Evolutionary conservation across 2,329 filamentous ascomycete species (phyloP).

Genomic region (Remersonia thermophila): DNA sequence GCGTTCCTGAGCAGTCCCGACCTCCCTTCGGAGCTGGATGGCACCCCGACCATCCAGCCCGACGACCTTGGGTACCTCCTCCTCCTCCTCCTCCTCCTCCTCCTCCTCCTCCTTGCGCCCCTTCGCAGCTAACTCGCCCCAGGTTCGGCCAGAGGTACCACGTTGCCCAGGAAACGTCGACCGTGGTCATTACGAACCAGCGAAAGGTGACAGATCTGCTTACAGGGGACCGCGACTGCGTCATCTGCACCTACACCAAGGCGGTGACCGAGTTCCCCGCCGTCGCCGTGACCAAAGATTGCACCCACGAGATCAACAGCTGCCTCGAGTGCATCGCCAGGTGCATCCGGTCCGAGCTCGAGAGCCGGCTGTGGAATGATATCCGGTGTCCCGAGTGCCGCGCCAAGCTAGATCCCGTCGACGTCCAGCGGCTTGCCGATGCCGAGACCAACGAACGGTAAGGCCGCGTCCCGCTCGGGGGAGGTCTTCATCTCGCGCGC

Average conservation of each 20-base stretch:
- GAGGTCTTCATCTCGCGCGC: neutral
- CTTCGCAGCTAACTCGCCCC: neutral
- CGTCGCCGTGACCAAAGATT: constrained; percentile 22
- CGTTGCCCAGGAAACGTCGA: constrained; percentile 15
- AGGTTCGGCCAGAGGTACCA: constrained; percentile 27
- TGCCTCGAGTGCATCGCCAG: constrained; percentile 25
- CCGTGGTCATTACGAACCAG: constrained; percentile 22
- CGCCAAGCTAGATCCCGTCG: constrained; percentile 28
- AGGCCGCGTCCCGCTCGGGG: neutral
- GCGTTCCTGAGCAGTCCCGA: constrained; percentile 18
- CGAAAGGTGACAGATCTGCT: constrained; percentile 17
- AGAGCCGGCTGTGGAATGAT: constrained; percentile 28
- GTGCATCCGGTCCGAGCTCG: constrained; percentile 25
- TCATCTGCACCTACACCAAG: constrained; percentile 26
- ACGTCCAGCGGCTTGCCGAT: constrained; percentile 34
- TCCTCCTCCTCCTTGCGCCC: neutral
- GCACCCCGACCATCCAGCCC: neutral
- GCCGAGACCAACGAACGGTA: constrained; percentile 31
- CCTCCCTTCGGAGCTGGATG: neutral
- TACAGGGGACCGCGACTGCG: constrained; percentile 21
- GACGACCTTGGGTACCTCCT: constrained; percentile 10
- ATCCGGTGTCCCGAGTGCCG: constrained; percentile 42
- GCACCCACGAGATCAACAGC: constrained; percentile 22
- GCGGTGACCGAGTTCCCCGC: constrained; percentile 21
- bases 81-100: too few species aligned